Conservation (phyloP, 1,139 yeast species). For the Tardiomyces blankii region DNA sequence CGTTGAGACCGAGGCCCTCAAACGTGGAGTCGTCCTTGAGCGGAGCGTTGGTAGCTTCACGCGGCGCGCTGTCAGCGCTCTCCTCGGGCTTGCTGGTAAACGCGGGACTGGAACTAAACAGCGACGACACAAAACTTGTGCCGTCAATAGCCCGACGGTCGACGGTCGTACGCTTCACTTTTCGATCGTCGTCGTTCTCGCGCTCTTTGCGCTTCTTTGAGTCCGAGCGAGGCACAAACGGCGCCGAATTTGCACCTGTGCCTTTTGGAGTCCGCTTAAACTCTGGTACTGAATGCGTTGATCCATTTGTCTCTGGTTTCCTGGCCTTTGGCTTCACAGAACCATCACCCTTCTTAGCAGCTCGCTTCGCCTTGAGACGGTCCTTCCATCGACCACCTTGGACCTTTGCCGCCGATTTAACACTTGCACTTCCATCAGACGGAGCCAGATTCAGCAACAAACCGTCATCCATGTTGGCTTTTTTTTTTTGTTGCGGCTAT, state of each 20-base stretch:
- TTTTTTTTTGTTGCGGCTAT: not conserved
- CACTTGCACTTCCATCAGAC: conserved; percentile 3
- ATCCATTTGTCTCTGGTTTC: not conserved
- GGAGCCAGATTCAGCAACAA: conserved; percentile 38
- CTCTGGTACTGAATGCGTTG: not conserved
- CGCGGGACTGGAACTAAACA: conserved; percentile 59
- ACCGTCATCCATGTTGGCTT: conserved; percentile 36
- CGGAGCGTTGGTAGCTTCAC: conserved; percentile 79
- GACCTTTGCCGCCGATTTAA: conserved; percentile 4
- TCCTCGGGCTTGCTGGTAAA: conserved; percentile 21
- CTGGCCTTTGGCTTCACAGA: not conserved
- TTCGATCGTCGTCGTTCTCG: not conserved
- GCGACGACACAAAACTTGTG: conserved; percentile 66
- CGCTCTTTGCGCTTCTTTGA: not conserved
- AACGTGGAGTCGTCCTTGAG: conserved; percentile 58
- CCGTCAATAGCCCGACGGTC: conserved; percentile 4
- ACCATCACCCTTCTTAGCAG: conserved; percentile 14
- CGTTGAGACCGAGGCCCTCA: conserved; percentile 57
- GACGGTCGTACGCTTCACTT: not conserved
- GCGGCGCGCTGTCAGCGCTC: conserved; percentile 9
- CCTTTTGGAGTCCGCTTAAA: not conserved
- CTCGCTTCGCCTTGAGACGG: conserved; percentile 33
- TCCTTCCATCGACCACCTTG: conserved; percentile 12
- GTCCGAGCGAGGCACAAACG: not conserved
- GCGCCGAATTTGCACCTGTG: not conserved